Evolutionary conservation across 148 eudicot genomes (phyloP).

Genomic region (Cornus suecica): DNA sequence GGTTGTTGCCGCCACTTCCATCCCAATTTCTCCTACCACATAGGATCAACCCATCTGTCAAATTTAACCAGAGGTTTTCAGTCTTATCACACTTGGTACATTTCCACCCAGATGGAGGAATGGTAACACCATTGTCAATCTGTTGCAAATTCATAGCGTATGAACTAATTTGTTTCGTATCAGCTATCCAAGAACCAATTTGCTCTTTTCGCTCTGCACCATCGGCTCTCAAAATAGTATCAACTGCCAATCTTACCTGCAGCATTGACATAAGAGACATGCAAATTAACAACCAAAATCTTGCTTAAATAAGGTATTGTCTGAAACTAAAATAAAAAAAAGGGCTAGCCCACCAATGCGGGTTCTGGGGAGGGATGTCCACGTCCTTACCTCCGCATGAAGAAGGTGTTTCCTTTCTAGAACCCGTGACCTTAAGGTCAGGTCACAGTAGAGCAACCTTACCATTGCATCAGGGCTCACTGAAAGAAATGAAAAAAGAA

Average conservation of each 20-base stretch:
- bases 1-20: slow-evolving; percentile 95
- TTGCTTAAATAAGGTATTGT: not conserved
- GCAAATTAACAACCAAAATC: not conserved
- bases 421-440: no score
- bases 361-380: no score
- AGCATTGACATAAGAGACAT: slow-evolving; percentile 11
- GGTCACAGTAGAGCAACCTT: no score
- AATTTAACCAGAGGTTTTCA: slow-evolving; percentile 91
- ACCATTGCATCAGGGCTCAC: no score
- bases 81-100: slow-evolving; percentile 91
- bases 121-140: slow-evolving; percentile 58
- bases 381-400: no score
- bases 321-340: not conserved
- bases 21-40: slow-evolving; percentile 98
- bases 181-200: slow-evolving; percentile 90
- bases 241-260: slow-evolving; percentile 93
- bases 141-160: slow-evolving; percentile 69
- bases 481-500: no score
- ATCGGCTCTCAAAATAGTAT: slow-evolving; percentile 69
- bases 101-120: slow-evolving; percentile 95
- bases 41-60: slow-evolving; percentile 88
- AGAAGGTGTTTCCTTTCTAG: no score
- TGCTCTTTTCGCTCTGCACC: slow-evolving; percentile 93
- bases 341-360: no score
- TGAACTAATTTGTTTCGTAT: slow-evolving; percentile 70